phyloP scores from a whole-genome alignment of 139 green algal species.

The Haematococcus lacustris region DNA sequence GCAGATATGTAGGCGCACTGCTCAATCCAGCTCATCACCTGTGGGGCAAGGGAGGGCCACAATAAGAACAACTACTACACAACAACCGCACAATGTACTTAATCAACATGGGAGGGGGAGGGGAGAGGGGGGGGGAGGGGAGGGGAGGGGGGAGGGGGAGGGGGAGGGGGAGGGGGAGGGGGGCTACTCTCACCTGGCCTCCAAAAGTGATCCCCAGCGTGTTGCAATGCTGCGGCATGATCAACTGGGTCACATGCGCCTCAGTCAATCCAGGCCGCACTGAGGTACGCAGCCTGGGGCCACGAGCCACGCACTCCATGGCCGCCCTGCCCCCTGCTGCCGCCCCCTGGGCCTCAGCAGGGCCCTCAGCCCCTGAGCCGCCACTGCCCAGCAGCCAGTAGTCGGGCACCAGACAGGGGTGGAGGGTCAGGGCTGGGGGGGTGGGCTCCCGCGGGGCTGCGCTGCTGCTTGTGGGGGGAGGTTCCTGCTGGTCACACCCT shows the following conservation, averaged over 20 bases:
- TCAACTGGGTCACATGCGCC: slow-evolving; percentile 69
- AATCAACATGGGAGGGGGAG: no score
- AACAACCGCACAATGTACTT: no score
- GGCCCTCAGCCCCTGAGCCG: not conserved
- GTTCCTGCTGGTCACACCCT: not conserved
- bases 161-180: not conserved
- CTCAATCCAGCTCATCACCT: slow-evolving; percentile 67
- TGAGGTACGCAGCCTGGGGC: not conserved
- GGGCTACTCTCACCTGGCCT: slow-evolving; percentile 43
- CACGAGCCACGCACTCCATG: not conserved
- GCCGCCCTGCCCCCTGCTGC: not conserved
- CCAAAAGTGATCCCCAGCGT: slow-evolving; percentile 76
- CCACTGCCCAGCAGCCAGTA: not conserved
- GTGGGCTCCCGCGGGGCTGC: not conserved
- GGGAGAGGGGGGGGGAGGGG: no score
- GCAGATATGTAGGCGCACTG: slow-evolving; percentile 72
- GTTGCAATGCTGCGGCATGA: slow-evolving; percentile 82
- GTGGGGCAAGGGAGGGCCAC: not conserved
- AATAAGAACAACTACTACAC: not conserved
- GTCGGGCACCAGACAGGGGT: not conserved
- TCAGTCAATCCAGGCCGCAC: slow-evolving; percentile 48
- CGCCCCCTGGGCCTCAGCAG: no score
- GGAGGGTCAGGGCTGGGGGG: not conserved
- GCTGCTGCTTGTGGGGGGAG: not conserved
- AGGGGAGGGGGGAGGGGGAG: no score